phyloP scores from a whole-genome alignment of 1,284 basidiomycete genomes.

The Rhodotorula sp. region DNA sequence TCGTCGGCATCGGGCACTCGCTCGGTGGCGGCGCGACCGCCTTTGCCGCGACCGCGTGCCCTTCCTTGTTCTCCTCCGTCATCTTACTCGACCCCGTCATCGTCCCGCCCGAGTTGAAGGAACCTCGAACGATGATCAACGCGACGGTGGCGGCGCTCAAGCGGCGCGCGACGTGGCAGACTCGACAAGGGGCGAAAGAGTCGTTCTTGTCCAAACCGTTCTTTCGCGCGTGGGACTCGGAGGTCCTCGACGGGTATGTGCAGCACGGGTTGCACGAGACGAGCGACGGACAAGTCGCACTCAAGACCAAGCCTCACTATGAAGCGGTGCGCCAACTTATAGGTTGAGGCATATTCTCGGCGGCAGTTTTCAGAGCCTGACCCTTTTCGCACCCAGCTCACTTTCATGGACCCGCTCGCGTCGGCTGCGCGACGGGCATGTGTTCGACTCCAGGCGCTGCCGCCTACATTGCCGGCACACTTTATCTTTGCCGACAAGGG shows the following conservation, averaged over 20 bases:
- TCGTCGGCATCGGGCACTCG: conserved; percentile 76
- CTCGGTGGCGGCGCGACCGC: conserved; percentile 63
- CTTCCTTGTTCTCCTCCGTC: conserved; percentile 68
- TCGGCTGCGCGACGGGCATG: conserved; percentile 37
- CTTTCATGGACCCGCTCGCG: conserved; percentile 40
- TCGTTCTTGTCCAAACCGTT: conserved; percentile 62
- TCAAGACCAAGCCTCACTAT: conserved; percentile 28
- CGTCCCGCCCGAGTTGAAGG: conserved; percentile 52
- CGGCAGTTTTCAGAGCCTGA: background rate
- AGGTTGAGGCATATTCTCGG: too few relatives aligned
- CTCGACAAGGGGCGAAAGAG: conserved; percentile 62
- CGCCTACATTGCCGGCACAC: conserved; percentile 33
- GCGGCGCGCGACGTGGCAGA: conserved; percentile 37
- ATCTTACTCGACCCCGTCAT: conserved; percentile 75
- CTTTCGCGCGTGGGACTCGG: conserved; percentile 71
- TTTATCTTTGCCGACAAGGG: conserved; percentile 41
- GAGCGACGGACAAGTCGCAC: conserved; percentile 8
- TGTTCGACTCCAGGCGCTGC: conserved; percentile 32
- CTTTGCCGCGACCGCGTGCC: conserved; percentile 54
- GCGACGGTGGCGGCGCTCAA: conserved; percentile 38
- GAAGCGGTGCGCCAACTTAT: conserved; percentile 28
- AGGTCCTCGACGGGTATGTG: conserved; percentile 66
- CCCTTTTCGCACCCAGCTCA: conserved; percentile 27
- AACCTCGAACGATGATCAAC: conserved; percentile 45
- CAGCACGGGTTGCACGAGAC: conserved; percentile 24